These are phyloP conservation scores for Diaporthe helianthi DNA, from an alignment of 2,329 filamentous ascomycete species.

Conservation along the genomic window DNA sequence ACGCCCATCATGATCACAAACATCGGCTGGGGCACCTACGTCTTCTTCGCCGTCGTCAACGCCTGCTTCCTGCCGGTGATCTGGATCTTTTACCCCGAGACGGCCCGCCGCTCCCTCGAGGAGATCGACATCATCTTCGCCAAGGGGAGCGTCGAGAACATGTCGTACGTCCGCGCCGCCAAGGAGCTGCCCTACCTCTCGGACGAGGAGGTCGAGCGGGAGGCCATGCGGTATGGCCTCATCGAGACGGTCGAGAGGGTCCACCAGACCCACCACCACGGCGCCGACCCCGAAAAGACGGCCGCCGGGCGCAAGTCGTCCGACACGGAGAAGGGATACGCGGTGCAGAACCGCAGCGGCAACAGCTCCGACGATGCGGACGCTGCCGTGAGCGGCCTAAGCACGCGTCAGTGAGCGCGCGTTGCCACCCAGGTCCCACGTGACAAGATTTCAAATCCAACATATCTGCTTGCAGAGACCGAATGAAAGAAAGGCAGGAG, in stretches of 20 bases:
- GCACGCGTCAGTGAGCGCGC: not conserved
- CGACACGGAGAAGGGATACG: constrained; percentile 32
- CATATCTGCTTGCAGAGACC: not conserved
- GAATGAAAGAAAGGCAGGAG: not conserved
- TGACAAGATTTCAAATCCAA: not conserved
- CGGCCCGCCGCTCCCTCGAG: constrained; percentile 63
- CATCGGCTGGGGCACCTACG: constrained; percentile 61
- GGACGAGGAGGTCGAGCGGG: constrained; percentile 59
- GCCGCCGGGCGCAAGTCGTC: constrained; percentile 10
- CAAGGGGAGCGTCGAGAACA: constrained; percentile 65
- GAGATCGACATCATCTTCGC: constrained; percentile 71
- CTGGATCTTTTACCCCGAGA: constrained; percentile 62
- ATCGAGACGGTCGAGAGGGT: constrained; percentile 36
- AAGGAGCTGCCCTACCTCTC: constrained; percentile 61
- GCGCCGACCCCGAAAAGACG: constrained; percentile 19
- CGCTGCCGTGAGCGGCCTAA: not conserved
- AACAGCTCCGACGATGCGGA: constrained; percentile 27
- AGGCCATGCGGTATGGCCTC: constrained; percentile 47
- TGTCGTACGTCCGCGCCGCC: constrained; percentile 65
- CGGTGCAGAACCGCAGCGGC: constrained; percentile 20
- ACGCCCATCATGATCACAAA: constrained; percentile 69
- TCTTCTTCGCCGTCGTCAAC: constrained; percentile 63
- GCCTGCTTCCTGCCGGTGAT: constrained; percentile 59
- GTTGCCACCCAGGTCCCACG: not conserved
- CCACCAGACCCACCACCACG: constrained; percentile 20